These are phyloP conservation scores for Trichoderma virens DNA, from an alignment of 495 filamentous ascomycete species.

Conservation along the genomic window DNA sequence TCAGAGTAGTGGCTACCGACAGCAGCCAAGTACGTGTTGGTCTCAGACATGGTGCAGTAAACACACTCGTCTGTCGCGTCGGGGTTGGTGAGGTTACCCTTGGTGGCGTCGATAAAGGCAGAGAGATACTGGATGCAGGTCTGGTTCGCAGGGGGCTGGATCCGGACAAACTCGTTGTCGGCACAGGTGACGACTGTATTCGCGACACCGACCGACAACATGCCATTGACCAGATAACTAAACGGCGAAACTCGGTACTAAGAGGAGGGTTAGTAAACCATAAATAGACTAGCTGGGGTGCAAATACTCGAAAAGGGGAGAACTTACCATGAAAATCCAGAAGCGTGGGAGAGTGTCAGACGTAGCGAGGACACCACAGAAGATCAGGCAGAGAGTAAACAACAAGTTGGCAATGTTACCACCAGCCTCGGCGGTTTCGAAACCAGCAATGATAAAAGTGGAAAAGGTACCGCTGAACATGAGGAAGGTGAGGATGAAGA, in stretches of 20 bases:
- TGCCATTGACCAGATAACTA: conserved; percentile 58
- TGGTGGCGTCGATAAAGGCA: conserved; percentile 34
- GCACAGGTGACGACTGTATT: conserved; percentile 53
- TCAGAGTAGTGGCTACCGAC: conserved; percentile 46
- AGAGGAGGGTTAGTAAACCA: neutral
- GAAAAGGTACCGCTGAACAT: conserved; percentile 65
- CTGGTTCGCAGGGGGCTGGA: conserved; percentile 43
- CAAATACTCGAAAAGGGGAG: neutral
- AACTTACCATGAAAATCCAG: conserved; percentile 69
- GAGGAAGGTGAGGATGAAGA: conserved; percentile 57
- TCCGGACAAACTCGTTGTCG: conserved; percentile 47
- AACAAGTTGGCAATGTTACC: conserved; percentile 59
- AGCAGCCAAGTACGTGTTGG: conserved; percentile 52
- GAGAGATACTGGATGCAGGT: conserved; percentile 54
- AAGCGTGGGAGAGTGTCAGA: conserved; percentile 57
- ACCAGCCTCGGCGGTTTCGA: conserved; percentile 57
- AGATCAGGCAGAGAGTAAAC: conserved; percentile 60
- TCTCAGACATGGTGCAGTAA: conserved; percentile 52
- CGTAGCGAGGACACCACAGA: conserved; percentile 65
- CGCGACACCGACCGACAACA: conserved; percentile 56
- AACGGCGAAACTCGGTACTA: conserved; percentile 64
- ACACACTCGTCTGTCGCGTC: conserved; percentile 46
- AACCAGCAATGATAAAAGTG: conserved; percentile 59
- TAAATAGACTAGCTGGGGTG: no score
- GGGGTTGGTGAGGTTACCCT: conserved; percentile 49